phyloP scores from a whole-genome alignment of 1,139 yeast species.

The Tardiomyces blankii region DNA sequence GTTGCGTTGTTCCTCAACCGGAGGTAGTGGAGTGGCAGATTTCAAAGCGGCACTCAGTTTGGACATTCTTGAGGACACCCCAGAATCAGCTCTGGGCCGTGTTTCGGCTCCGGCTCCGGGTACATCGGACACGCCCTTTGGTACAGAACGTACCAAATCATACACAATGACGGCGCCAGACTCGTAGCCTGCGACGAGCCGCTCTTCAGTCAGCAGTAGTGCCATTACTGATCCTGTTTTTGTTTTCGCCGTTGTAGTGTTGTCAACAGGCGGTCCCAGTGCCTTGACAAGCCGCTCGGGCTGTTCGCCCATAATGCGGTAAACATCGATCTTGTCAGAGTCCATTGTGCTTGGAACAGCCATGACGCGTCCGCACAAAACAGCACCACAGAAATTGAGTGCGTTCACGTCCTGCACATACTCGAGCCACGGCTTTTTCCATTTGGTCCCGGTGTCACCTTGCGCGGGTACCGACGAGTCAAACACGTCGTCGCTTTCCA shows the following conservation, averaged over 20 bases:
- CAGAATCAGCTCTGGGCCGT: not conserved
- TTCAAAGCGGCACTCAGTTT: not conserved
- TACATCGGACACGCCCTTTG: no score
- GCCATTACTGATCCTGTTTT: conserved; percentile 31
- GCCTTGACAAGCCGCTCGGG: conserved; percentile 13
- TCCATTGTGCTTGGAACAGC: conserved; percentile 30
- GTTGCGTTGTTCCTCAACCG: no score
- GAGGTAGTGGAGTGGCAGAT: not conserved
- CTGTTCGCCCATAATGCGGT: conserved; percentile 9
- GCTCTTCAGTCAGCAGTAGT: conserved; percentile 11
- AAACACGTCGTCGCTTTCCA: conserved; percentile 7
- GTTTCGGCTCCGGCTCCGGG: not conserved
- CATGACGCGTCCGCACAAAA: conserved; percentile 13
- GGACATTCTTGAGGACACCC: not conserved
- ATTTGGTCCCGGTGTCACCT: conserved; percentile 8
- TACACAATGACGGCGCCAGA: conserved; percentile 26
- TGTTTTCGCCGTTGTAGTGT: conserved; percentile 3
- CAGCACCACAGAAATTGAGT: conserved; percentile 28
- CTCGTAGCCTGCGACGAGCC: conserved; percentile 28
- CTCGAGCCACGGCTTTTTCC: conserved; percentile 25
- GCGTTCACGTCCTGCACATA: conserved; percentile 29
- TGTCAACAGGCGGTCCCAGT: conserved; percentile 3
- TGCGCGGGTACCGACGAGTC: conserved; percentile 5
- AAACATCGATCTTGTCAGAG: conserved; percentile 27
- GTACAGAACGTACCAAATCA: conserved; percentile 7